Percentiles rank a stretch among this genome's conserved stretches.
phyloP scores from a whole-genome alignment of 2,329 filamentous ascomycete genomes.

The Curvularia spicifera region DNA sequence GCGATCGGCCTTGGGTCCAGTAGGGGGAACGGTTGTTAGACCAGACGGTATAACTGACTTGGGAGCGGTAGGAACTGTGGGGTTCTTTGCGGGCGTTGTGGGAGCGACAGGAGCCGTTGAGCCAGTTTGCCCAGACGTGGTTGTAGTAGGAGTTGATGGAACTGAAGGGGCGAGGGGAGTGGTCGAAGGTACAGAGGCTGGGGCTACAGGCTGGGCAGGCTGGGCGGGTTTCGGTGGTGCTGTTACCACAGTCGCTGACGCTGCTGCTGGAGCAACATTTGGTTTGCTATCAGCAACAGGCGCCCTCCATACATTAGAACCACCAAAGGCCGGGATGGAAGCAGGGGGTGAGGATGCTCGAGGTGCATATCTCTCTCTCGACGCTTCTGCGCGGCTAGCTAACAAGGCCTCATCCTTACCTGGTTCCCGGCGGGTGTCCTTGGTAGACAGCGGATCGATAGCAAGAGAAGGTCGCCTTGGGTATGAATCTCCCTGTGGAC shows the following conservation, averaged over 20 bases:
- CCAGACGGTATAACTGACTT: constrained; percentile 50
- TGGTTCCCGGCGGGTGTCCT: constrained; percentile 48
- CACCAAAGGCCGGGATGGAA: constrained; percentile 64
- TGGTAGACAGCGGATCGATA: constrained; percentile 41
- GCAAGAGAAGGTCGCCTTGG: constrained; percentile 48
- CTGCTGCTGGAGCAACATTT: constrained; percentile 16
- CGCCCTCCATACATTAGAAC: constrained; percentile 54
- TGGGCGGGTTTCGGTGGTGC: constrained; percentile 9
- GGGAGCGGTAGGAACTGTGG: constrained; percentile 30
- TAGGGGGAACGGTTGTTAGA: constrained; percentile 45
- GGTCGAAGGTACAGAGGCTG: constrained; percentile 25
- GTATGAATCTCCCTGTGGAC: constrained; percentile 41
- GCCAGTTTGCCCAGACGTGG: constrained; percentile 20
- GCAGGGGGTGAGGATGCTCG: constrained; percentile 60
- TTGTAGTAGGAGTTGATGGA: constrained; percentile 20
- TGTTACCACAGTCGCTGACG: too few species aligned
- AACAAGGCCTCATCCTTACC: constrained; percentile 55
- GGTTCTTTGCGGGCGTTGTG: constrained; percentile 28
- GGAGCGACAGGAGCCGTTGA: constrained; percentile 23
- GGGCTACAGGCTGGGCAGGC: constrained; percentile 24
- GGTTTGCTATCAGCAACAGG: constrained; percentile 47
- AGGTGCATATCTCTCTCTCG: constrained; percentile 54
- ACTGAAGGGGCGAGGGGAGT: constrained; percentile 28
- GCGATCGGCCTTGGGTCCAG: constrained; percentile 51
- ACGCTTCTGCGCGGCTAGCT: constrained; percentile 55